Base-by-base conservation (phyloP, 2,329 filamentous ascomycete genomes). In the Aspergillus sp. region DNA sequence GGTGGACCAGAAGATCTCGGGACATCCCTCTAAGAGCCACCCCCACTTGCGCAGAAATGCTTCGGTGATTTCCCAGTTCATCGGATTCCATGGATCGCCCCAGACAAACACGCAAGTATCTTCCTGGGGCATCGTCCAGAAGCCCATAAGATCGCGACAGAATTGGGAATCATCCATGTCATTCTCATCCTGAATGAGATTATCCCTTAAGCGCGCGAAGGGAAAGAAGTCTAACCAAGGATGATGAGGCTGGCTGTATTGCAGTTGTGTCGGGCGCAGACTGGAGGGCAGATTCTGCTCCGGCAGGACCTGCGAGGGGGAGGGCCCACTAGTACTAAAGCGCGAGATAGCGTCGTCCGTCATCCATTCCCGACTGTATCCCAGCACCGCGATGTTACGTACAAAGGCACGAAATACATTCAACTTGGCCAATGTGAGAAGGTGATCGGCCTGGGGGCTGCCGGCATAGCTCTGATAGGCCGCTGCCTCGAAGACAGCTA, bases 371-470 rank as follows among this genome's bases (percentile, higher is more conserved):
- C 25, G 41, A 36, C 2, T 38, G 42, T 54, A 67, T 66, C 73
- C 73, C 15, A 75, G 67, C 3, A 71, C 10, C 11, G 60, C 54
- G 38, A 73, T 59, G 49, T 74, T 76, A 8, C 65, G 52, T 3
- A 60, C 59, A 51, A 75, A 68, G n/a, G 70, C 74, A 13, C 74
- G 73, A 58, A 74, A 75, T 27, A 76, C 72, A 42, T 76, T 76
- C 42, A 73, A 68, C 55, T 73, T 73, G 13, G 69, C 68, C 39
- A 76, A 64, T 5, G 66, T 70, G 13, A 76, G 62, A 10, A 75
- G 68, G 56, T 75, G 72, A 56, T 76, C 73, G 23, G 70, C 50
- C 67, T 65, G 25, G 62, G 61, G 25, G 64, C 56, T 47, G 11
- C 42, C 42, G 13, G 3, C 17, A 48, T 70, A 72, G 55, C 66